phyloP scores from a whole-genome alignment of 1,139 yeast species.

The Suhomyces guaymorum region DNA sequence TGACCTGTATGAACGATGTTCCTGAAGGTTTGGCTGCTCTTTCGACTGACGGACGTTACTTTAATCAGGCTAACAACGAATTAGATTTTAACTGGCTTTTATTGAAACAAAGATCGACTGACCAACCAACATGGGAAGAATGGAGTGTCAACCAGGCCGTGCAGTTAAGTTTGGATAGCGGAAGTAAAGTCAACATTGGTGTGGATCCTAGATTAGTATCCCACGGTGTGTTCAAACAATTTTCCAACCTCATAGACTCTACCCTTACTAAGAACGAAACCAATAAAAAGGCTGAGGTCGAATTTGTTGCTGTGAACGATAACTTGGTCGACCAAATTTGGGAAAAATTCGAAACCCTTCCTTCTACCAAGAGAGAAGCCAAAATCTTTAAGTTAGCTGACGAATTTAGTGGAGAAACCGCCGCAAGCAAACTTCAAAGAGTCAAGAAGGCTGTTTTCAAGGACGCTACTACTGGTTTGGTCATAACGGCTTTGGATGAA shows the following conservation, averaged over 20 bases:
- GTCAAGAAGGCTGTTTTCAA: slow-evolving; percentile 46
- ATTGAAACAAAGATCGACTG: slow-evolving; percentile 75
- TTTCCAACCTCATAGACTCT: slow-evolving; percentile 25
- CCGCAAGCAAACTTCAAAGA: slow-evolving; percentile 44
- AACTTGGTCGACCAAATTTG: slow-evolving; percentile 81
- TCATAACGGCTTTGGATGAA: slow-evolving; percentile 80
- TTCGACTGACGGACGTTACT: slow-evolving; percentile 94
- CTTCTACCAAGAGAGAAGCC: slow-evolving; percentile 42
- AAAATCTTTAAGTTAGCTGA: slow-evolving; percentile 47
- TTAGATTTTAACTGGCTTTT: slow-evolving; percentile 86
- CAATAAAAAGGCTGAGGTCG: slow-evolving; percentile 46
- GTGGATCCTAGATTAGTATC: slow-evolving; percentile 68
- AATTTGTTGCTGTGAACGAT: slow-evolving; percentile 61
- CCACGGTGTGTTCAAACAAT: slow-evolving; percentile 37
- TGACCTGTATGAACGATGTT: slow-evolving; percentile 53
- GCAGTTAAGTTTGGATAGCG: slow-evolving; percentile 48
- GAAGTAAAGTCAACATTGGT: slow-evolving; percentile 43
- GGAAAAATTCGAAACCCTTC: slow-evolving; percentile 53
- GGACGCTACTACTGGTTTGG: slow-evolving; percentile 46
- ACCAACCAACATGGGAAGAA: slow-evolving; percentile 82
- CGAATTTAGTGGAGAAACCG: slow-evolving; percentile 51
- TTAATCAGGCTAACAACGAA: slow-evolving; percentile 85
- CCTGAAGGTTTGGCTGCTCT: slow-evolving; percentile 76
- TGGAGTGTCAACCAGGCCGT: slow-evolving; percentile 73
- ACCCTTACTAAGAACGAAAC: slow-evolving; percentile 19